These are phyloP conservation scores for Litchi chinensis DNA, from an alignment of 345 rosid genomes.

Conservation along the genomic window DNA sequence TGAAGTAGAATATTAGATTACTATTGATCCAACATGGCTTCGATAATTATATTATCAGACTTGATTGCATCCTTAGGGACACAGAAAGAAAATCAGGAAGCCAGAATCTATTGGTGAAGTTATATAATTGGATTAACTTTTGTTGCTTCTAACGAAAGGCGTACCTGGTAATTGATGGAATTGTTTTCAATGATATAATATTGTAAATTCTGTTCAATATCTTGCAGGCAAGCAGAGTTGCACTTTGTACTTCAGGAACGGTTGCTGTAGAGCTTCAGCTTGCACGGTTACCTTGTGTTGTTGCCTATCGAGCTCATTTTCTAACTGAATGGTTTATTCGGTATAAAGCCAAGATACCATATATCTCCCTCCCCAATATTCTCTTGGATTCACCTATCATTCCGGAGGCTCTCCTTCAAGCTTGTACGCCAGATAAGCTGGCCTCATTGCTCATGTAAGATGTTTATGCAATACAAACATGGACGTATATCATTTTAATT, in stretches of 20 bases:
- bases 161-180: background rate
- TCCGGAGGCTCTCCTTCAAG: conserved; percentile 82
- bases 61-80: no score
- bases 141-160: background rate
- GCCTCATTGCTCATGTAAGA: conserved; percentile 61
- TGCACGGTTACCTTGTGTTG: conserved; percentile 75
- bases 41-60: no score
- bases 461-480: background rate
- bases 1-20: no score
- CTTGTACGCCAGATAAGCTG: conserved; percentile 67
- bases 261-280: conserved; percentile 89
- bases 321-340: conserved; percentile 74
- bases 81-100: no score
- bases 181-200: background rate
- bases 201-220: conserved; percentile 3
- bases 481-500: background rate
- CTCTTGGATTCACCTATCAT: conserved; percentile 68
- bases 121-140: background rate
- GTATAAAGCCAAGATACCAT: conserved; percentile 81
- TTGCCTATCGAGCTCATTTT: conserved; percentile 82
- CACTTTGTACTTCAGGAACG: conserved; percentile 98
- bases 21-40: no score
- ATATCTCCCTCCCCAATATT: conserved; percentile 88
- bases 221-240: conserved; percentile 78
- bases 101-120: background rate